Percentiles rank a stretch among this genome's conserved stretches.
These are phyloP conservation scores for Pholiota adiposa DNA, from an alignment of 1,284 basidiomycete genomes.

Conservation along the genomic window DNA sequence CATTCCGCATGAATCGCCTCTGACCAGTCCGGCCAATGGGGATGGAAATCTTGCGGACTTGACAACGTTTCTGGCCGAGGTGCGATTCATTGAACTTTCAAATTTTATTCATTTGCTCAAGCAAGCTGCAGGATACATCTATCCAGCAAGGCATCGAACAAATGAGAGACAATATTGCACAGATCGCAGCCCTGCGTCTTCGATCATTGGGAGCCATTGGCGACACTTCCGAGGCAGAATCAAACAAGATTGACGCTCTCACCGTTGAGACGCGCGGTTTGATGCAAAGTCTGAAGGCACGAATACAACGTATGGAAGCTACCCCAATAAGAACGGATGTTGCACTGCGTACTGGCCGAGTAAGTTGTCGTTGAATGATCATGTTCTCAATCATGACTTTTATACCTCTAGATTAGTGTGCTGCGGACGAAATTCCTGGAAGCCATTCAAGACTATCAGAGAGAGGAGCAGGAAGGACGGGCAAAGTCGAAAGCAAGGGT, in stretches of 20 bases:
- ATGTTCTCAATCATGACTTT: neutral
- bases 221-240: conserved; percentile 49
- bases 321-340: conserved; percentile 49
- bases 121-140: conserved; percentile 43
- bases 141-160: conserved; percentile 64
- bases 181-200: conserved; percentile 61
- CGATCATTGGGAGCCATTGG: conserved; percentile 63
- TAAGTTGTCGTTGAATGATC: conserved; percentile 40
- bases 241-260: conserved; percentile 57
- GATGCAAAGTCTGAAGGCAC: conserved; percentile 64
- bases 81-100: conserved; percentile 13
- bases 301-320: conserved; percentile 62
- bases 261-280: conserved; percentile 65
- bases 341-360: conserved; percentile 74
- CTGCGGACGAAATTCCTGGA: conserved; percentile 70
- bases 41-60: conserved; percentile 20
- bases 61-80: conserved; percentile 36
- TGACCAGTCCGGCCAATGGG: conserved; percentile 17
- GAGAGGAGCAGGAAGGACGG: conserved; percentile 86
- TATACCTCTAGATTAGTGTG: conserved; percentile 47
- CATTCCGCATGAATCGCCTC: conserved; percentile 19
- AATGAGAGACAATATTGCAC: conserved; percentile 59
- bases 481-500: conserved; percentile 82
- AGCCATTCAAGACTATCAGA: conserved; percentile 76
- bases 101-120: neutral